Percentiles rank a stretch among this genome's conserved stretches.
These are phyloP conservation scores for Neoboletus subvelutipes DNA, from an alignment of 768 basidiomycete genomes.

Conservation along the genomic window DNA sequence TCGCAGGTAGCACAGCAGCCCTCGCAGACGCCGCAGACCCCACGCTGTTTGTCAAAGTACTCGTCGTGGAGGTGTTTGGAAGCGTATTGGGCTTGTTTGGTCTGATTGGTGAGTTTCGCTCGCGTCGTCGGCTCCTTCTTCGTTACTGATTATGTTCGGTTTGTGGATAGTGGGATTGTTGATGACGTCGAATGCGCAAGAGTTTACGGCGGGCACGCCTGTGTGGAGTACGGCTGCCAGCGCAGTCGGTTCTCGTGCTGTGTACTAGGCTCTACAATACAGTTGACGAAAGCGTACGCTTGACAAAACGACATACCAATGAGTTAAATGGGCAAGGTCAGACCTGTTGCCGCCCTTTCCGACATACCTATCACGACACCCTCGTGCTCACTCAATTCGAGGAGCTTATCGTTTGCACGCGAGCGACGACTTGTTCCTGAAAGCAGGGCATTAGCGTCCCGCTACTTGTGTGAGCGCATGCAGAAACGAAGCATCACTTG, in stretches of 20 bases:
- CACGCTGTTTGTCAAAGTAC: constrained; percentile 90
- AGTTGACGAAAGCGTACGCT: not conserved
- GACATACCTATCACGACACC: no score
- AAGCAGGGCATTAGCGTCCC: not conserved
- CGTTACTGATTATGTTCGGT: not conserved
- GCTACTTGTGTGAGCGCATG: not conserved
- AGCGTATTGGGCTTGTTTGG: constrained; percentile 92
- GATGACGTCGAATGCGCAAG: constrained; percentile 66
- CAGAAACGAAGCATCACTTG: not conserved
- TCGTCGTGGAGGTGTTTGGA: constrained; percentile 93
- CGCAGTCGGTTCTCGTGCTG: constrained; percentile 35
- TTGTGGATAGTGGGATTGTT: constrained; percentile 81
- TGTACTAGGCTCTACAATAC: constrained; percentile 23
- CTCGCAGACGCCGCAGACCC: constrained; percentile 95
- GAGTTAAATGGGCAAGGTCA: not conserved
- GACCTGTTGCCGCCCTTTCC: not conserved
- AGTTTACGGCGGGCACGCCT: constrained; percentile 46
- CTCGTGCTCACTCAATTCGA: not conserved
- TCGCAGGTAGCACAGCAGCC: constrained; percentile 94
- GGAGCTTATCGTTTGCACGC: not conserved
- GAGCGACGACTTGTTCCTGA: not conserved
- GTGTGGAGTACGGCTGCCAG: constrained; percentile 27
- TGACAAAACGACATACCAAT: not conserved
- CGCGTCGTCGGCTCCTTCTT: not conserved
- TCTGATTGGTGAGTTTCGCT: constrained; percentile 69